A percentile compares a stretch with the other conserved stretches of the same genome.
phyloP scores from a whole-genome alignment of 2,329 filamentous ascomycete species.

The Paecilomyces niveus region DNA sequence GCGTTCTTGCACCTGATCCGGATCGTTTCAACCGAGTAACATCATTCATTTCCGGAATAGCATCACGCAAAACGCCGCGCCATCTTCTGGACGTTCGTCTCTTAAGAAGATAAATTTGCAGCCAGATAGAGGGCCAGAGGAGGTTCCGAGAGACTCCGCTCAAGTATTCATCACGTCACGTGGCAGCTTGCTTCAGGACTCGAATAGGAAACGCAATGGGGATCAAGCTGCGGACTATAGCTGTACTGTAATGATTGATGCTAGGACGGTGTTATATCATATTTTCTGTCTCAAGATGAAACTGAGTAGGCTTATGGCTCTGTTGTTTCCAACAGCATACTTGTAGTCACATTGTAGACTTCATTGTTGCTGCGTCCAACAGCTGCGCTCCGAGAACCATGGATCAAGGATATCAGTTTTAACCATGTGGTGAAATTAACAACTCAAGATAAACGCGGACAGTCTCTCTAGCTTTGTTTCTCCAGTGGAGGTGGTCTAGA shows the following conservation, averaged over 20 bases:
- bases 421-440: neutral
- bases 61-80: neutral
- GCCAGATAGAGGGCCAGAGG: too few relatives aligned
- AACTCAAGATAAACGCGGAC: neutral
- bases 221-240: too few relatives aligned
- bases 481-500: neutral
- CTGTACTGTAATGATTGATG: too few relatives aligned
- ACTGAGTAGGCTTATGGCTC: neutral
- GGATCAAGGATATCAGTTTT: neutral
- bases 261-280: neutral
- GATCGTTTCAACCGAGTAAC: neutral
- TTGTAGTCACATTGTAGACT: neutral
- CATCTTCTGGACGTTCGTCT: neutral
- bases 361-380: neutral
- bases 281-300: neutral
- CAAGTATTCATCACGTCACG: too few relatives aligned
- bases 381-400: neutral
- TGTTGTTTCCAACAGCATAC: neutral
- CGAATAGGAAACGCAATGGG: too few relatives aligned
- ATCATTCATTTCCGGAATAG: neutral
- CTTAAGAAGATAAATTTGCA: neutral
- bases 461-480: neutral
- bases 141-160: too few relatives aligned
- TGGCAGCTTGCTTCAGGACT: too few relatives aligned
- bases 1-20: neutral